These are phyloP conservation scores for Tricholoma flavovirens DNA, from an alignment of 768 basidiomycete genomes.

Conservation along the genomic window DNA sequence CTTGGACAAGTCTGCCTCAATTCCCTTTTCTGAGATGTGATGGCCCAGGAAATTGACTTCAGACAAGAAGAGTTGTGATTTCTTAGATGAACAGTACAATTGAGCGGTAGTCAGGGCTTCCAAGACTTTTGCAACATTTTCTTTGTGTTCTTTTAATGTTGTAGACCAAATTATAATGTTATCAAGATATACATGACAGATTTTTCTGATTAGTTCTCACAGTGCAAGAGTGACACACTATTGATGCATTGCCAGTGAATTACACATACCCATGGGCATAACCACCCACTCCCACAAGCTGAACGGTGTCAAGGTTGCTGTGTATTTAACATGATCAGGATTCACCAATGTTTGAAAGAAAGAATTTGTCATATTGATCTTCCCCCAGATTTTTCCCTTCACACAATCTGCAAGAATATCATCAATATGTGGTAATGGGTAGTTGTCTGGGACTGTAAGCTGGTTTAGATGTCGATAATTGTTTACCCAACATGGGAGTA, in stretches of 20 bases:
- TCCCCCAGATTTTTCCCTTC: too few species aligned
- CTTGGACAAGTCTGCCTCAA: background rate
- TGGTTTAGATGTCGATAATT: too few species aligned
- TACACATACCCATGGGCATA: too few species aligned
- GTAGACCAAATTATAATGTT: background rate
- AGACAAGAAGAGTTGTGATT: background rate
- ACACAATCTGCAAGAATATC: too few species aligned
- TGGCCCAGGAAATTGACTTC: background rate
- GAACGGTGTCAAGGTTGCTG: too few species aligned
- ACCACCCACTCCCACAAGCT: background rate
- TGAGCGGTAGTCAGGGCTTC: background rate
- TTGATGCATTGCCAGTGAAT: background rate
- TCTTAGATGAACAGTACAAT: background rate
- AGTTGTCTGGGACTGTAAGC: too few species aligned
- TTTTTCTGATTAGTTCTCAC: too few species aligned
- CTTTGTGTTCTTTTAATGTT: background rate
- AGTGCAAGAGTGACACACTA: background rate
- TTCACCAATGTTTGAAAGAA: background rate
- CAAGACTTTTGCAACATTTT: background rate
- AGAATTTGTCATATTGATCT: too few species aligned
- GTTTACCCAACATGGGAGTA: too few species aligned
- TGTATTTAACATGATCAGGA: background rate
- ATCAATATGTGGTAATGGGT: too few species aligned
- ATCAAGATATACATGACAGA: too few species aligned
- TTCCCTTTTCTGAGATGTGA: background rate